phyloP scores from a whole-genome alignment of 495 filamentous ascomycete species.

The Aspergillus olivimuriae region DNA sequence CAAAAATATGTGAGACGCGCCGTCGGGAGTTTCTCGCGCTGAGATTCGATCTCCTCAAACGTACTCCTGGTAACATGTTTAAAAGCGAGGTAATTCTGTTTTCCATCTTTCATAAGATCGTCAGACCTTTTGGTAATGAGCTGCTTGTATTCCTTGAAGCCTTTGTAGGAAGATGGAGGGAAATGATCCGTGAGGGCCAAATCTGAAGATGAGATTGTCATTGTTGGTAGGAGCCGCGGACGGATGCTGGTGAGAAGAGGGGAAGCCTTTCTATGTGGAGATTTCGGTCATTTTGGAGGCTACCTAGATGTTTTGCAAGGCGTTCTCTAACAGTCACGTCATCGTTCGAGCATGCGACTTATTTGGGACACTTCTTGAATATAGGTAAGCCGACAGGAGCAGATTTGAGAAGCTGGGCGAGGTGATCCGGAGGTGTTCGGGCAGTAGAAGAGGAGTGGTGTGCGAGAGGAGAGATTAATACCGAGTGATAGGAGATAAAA shows the following conservation, averaged over 20 bases:
- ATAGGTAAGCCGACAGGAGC: no score
- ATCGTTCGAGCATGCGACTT: not conserved
- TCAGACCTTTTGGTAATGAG: not conserved
- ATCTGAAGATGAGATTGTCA: not conserved
- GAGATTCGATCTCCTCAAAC: not conserved
- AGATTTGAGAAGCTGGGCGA: no score
- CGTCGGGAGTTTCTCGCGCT: not conserved
- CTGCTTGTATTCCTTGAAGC: not conserved
- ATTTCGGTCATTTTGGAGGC: no score
- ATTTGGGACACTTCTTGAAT: no score
- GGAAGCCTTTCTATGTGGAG: no score
- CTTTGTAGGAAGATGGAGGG: not conserved
- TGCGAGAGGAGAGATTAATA: no score
- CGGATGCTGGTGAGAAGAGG: no score
- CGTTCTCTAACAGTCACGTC: not conserved
- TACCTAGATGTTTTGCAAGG: no score
- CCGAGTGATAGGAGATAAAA: no score
- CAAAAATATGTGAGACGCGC: slow-evolving; percentile 1
- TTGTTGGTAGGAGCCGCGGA: no score
- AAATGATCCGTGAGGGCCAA: not conserved
- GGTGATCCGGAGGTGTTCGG: no score
- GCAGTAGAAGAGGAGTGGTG: no score
- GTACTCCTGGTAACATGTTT: not conserved
- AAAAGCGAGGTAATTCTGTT: not conserved
- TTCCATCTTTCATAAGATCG: not conserved